Evolutionary conservation across 371 early-diverging fungal genomes (phyloP), one percentile per base, ranked within the genome.

Genomic region (Apophysomyces elegans): DNA sequence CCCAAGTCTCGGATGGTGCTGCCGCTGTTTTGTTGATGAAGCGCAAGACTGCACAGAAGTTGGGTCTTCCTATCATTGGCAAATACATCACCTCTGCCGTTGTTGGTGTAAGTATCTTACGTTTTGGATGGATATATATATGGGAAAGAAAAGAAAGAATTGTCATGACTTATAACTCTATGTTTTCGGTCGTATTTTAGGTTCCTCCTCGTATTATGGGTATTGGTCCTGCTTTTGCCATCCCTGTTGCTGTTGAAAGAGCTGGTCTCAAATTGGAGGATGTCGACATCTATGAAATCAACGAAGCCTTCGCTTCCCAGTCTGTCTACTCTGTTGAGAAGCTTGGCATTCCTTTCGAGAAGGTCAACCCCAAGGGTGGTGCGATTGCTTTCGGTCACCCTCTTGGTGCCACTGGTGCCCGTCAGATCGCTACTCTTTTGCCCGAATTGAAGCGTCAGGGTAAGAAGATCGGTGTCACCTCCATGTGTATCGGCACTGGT

Each of bases 261-360:
- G 92, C 95, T 62, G 93, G 94, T 26, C 75, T 99, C 65, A 76
- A 74, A 56, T 63, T 93, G 58, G 73, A 86, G 62, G 95, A 99
- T 74, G 86, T 99, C 44, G 78, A 78, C 66, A 71, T 94, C 54
- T 86, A 84, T 61, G 94, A 95, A 81, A 88, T 97, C 72, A 99
- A 99, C 85, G 99, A 99, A 82, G 99, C 99, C 26, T 99, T 99
- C 81, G 99, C 99, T 37, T 96, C 97, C 68, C 98, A 99, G 84
- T 93, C 96, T 18, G 89, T 97, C 58, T 96, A 94, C 89, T 92
- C 89, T 66, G 88, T 96, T 45, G 88, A 96, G 80, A 90, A 92
- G 80, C 88, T 97, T 50, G 88, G 89, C 35, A 86, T 99, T 68
- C 88, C 89, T 58, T 62, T 85, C 68, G 88, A 92, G 64, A 98